phyloP scores from a whole-genome alignment of 2,329 filamentous ascomycete species.

The Neofusicoccum ribis region DNA sequence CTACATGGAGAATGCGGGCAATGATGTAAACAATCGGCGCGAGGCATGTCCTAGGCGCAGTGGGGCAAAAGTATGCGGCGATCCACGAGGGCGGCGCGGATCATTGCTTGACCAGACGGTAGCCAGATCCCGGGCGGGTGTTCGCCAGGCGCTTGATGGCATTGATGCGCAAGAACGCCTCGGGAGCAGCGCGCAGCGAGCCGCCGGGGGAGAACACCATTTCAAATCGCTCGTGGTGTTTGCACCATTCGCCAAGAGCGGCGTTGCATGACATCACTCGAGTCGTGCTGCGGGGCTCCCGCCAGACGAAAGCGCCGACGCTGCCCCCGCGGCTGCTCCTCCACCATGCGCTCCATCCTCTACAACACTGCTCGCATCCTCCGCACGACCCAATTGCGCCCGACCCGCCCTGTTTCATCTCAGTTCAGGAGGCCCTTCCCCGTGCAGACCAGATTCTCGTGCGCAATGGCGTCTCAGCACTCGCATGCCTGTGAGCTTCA shows the following conservation, averaged over 20 bases:
- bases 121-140: too few species aligned
- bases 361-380: conserved; percentile 2
- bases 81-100: not conserved
- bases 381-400: not conserved
- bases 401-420: not conserved
- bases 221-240: not conserved
- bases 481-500: conserved; percentile 19
- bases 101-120: not conserved
- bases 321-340: not conserved
- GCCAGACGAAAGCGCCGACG: not conserved
- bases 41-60: not conserved
- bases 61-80: not conserved
- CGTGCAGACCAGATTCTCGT: not conserved
- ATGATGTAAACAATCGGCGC: not conserved
- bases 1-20: not conserved
- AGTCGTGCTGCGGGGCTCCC: conserved; percentile 1
- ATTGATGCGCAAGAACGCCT: too few species aligned
- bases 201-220: too few species aligned
- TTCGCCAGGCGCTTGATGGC: too few species aligned
- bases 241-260: not conserved
- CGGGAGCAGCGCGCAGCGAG: too few species aligned
- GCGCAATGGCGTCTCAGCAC: conserved; percentile 20
- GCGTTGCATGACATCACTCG: conserved; percentile 8
- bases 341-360: conserved; percentile 3
- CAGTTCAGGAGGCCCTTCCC: not conserved